Evolutionary conservation across 2,329 filamentous ascomycete genomes (phyloP).

Genomic region (Beauveria brongniartii): DNA sequence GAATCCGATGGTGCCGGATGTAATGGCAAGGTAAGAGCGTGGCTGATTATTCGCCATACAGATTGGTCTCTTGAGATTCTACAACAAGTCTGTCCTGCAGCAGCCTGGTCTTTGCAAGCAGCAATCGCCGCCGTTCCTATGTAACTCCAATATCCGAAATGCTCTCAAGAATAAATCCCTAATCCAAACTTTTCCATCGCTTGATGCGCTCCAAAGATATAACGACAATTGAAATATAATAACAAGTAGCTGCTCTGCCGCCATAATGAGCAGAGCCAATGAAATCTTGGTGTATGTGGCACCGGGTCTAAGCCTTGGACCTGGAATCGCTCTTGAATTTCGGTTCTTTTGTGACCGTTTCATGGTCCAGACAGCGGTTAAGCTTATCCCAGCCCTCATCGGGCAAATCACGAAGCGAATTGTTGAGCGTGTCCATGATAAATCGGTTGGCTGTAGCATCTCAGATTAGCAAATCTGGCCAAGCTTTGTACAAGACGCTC

Average conservation of each 20-base stretch:
- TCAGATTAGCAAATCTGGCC: constrained; percentile 6
- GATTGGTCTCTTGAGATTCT: no score
- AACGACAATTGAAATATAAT: neutral
- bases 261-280: neutral
- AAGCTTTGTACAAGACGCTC: neutral
- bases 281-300: neutral
- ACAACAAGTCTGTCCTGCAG: neutral
- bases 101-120: neutral
- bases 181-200: neutral
- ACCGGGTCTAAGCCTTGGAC: constrained; percentile 12
- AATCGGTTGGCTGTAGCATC: constrained; percentile 26
- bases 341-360: constrained; percentile 8
- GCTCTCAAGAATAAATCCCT: neutral
- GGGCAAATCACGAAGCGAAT: constrained; percentile 28
- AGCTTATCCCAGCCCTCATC: constrained; percentile 28
- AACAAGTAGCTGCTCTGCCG: neutral
- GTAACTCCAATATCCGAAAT: neutral
- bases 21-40: no score
- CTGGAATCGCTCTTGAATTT: constrained; percentile 23
- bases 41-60: no score
- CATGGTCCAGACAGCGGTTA: constrained; percentile 22
- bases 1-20: no score
- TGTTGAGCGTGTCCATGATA: constrained; percentile 33
- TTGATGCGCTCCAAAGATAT: neutral
- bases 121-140: neutral